phyloP scores from a whole-genome alignment of 1,284 basidiomycete species.

The Cutaneotrichosporon cutaneum region DNA sequence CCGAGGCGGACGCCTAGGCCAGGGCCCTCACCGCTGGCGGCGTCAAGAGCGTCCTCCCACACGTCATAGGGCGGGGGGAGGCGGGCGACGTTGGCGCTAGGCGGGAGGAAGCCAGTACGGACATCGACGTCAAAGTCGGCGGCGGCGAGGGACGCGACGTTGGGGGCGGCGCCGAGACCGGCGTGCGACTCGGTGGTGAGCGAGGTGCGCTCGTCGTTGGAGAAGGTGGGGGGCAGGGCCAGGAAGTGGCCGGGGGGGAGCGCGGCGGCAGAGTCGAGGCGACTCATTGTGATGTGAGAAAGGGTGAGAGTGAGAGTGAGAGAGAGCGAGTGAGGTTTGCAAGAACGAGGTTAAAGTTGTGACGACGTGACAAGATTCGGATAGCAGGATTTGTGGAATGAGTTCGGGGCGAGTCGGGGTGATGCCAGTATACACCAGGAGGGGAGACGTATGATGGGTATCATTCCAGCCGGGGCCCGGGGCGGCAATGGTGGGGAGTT shows the following conservation, averaged over 20 bases:
- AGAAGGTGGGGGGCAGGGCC: constrained; percentile 58
- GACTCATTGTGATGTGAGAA: constrained; percentile 4
- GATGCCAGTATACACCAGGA: no score
- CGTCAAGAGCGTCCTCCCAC: constrained; percentile 64
- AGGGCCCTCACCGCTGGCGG: constrained; percentile 56
- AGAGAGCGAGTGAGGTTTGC: not conserved
- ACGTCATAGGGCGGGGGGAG: constrained; percentile 64
- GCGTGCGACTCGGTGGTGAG: constrained; percentile 45
- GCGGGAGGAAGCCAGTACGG: constrained; percentile 87
- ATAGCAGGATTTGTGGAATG: no score
- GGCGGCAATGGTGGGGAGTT: no score
- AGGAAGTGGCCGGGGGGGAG: constrained; percentile 65
- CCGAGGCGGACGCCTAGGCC: constrained; percentile 61
- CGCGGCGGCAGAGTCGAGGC: constrained; percentile 11
- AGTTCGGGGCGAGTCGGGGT: no score
- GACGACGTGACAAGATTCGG: no score
- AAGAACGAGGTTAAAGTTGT: no score
- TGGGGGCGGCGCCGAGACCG: constrained; percentile 54
- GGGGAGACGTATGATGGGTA: no score
- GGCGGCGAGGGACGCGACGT: constrained; percentile 81
- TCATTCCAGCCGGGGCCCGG: no score
- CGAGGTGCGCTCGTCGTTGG: constrained; percentile 34
- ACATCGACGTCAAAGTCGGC: constrained; percentile 95
- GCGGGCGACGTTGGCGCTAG: constrained; percentile 66
- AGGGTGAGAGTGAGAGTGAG: not conserved